These are phyloP conservation scores for Plasmodium coatneyi DNA, from an alignment of 169 alveolate genomes.

Conservation along the genomic window DNA sequence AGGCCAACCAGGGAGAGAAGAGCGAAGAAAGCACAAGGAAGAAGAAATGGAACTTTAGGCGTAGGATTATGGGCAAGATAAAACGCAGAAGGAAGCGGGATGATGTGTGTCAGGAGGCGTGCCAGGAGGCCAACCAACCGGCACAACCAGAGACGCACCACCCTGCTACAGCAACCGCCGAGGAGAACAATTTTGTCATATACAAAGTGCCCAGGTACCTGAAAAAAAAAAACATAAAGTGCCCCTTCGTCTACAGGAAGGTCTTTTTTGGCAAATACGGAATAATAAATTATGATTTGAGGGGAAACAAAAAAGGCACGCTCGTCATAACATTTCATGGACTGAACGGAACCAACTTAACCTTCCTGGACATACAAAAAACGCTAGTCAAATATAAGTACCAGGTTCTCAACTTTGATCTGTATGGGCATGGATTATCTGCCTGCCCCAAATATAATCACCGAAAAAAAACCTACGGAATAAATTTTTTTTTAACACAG, in stretches of 20 bases:
- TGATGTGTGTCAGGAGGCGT: not conserved
- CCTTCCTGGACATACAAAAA: slow-evolving; percentile 79
- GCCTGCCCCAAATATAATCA: slow-evolving; percentile 82
- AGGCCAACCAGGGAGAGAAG: not conserved
- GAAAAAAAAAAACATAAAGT: slow-evolving; percentile 74
- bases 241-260: slow-evolving; percentile 82
- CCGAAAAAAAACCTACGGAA: slow-evolving; percentile 78
- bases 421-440: slow-evolving; percentile 87
- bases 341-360: slow-evolving; percentile 82
- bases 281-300: slow-evolving; percentile 77
- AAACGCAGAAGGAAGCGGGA: not conserved
- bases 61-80: not conserved
- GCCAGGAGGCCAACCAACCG: not conserved
- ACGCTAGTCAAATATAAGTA: slow-evolving; percentile 76
- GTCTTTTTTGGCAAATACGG: slow-evolving; percentile 83
- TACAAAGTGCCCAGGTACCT: slow-evolving; percentile 83
- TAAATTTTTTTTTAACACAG: slow-evolving; percentile 82
- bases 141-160: not conserved
- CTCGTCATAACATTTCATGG: slow-evolving; percentile 87
- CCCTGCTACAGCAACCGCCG: not conserved
- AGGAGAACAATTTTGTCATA: slow-evolving; percentile 25
- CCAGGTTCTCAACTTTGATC: slow-evolving; percentile 84
- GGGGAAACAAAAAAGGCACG: slow-evolving; percentile 76
- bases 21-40: not conserved
- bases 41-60: slow-evolving; percentile 26